phyloP scores from a whole-genome alignment of 805 yeast genomes.

The Starmerella riodocensis region DNA sequence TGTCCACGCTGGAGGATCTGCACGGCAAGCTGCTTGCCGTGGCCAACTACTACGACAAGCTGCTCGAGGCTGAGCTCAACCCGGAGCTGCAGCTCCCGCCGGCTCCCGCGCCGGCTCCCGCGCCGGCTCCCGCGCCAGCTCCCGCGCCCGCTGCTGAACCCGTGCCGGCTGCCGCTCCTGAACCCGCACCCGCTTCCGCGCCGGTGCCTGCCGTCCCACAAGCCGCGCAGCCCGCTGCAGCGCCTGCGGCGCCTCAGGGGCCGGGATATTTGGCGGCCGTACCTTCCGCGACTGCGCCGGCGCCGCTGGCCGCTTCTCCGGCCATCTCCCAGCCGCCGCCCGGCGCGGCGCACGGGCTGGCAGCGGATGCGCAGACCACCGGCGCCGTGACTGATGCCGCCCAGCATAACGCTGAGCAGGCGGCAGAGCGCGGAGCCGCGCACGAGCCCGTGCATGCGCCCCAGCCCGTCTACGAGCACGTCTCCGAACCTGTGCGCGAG shows the following conservation, averaged over 20 bases:
- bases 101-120: not conserved
- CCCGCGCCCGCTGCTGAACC: not conserved
- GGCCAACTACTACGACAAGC: constrained; percentile 19
- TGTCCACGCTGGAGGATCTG: constrained; percentile 20
- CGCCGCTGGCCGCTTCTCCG: too few species aligned
- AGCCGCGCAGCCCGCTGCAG: too few species aligned
- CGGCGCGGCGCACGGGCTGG: too few species aligned
- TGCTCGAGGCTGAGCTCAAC: constrained; percentile 21
- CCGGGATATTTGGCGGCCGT: too few species aligned
- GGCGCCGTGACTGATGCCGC: too few species aligned
- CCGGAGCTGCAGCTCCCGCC: constrained; percentile 7
- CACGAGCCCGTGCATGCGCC: not conserved
- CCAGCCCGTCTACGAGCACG: not conserved
- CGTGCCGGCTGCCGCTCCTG: not conserved
- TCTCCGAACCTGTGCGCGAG: not conserved
- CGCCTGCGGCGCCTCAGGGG: too few species aligned
- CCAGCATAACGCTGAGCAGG: too few species aligned
- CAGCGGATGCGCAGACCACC: too few species aligned
- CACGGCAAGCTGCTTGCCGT: constrained; percentile 20
- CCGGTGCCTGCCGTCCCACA: too few species aligned
- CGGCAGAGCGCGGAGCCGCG: not conserved
- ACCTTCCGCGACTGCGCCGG: too few species aligned
- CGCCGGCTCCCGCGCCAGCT: not conserved
- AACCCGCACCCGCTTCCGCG: too few species aligned
- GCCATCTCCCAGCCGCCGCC: too few species aligned